Evolutionary conservation across 1,139 yeast species (phyloP), one percentile per base, ranked within the genome.

Genomic region (Hansenula anomala): DNA sequence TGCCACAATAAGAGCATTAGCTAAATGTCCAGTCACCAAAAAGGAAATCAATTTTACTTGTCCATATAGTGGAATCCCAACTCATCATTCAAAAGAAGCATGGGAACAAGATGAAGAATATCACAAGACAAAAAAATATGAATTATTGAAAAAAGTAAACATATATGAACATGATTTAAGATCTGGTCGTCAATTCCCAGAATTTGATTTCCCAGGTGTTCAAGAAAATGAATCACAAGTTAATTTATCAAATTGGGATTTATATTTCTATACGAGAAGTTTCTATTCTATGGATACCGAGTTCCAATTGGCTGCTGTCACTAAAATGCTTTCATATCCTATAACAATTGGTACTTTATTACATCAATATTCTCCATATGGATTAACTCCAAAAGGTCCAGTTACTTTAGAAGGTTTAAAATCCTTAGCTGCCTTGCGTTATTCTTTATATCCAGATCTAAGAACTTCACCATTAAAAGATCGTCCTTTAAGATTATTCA

Each of bases 281-380:
- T 92, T 88, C 60, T 82, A 80, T 54, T 90, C 97, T 6, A 90
- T 92, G 97, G 96, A 92, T 61, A 86, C 96, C 12, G 97, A 90
- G 60, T 92, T 87, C 66, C 95, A 90, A 62, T 69, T 90, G 57
- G 97, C 98, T 0, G 95, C 95, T 2, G 92, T 90, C 28, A 88
- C 97, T 22, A 92, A 94, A 61, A 86, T 92, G 73, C 73, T 92
- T 58, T 85, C 95, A 36, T 92, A 89, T 61, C 98, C 98, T 32
- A 67, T 88, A 44, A 89, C 98, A 6, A 82, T 92, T 43, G 96
- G 88, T 12, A 78, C 95, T 1, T 63, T 88, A 19, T 64, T 92
- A 54, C 94, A 90, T 62, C 84, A 83, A 58, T 83, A 72, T 59
- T 84, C 96, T 1, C 97, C 98, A 4, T 90, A 89, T 60, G 69